Evolutionary conservation across 129 eudicot species (phyloP).

Genomic region (Solidago caesia): DNA sequence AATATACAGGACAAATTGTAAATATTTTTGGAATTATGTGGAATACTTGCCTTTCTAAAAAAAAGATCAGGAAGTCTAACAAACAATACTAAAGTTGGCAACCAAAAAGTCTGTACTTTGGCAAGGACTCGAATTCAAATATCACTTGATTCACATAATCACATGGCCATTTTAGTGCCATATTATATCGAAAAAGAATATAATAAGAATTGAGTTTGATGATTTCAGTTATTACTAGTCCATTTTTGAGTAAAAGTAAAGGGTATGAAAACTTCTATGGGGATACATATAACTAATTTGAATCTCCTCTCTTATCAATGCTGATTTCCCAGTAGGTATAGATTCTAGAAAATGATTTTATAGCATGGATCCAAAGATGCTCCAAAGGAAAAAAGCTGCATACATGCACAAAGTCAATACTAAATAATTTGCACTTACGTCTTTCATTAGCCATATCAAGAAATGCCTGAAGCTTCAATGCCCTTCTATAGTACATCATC

Average conservation of each 20-base stretch:
- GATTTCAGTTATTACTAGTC: neutral
- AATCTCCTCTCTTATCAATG: conserved; percentile 2
- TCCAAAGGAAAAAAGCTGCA: conserved; percentile 2
- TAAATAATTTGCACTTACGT: conserved; percentile 44
- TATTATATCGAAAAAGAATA: neutral
- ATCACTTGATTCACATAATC: neutral
- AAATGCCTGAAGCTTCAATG: conserved; percentile 98
- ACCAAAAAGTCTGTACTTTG: conserved; percentile 11
- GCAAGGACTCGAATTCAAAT: too few relatives aligned
- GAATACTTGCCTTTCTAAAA: neutral
- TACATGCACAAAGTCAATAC: conserved; percentile 16
- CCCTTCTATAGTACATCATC: conserved; percentile 98
- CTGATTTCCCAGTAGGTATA: too few relatives aligned
- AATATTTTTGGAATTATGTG: too few relatives aligned
- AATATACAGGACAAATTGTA: too few relatives aligned
- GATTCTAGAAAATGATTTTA: too few relatives aligned
- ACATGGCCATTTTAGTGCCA: conserved; percentile 6
- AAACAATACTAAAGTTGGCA: conserved; percentile 3
- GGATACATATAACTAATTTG: neutral
- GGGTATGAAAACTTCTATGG: neutral
- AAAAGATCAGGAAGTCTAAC: conserved; percentile 8
- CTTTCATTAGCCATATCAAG: conserved; percentile 92
- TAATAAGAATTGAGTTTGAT: neutral
- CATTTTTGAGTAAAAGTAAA: conserved; percentile 7
- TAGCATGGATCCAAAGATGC: neutral